A percentile compares a stretch with the other conserved stretches of the same genome.
These are phyloP conservation scores for Talaromyces funiculosus DNA, from an alignment of 2,329 filamentous ascomycete genomes.

Conservation along the genomic window DNA sequence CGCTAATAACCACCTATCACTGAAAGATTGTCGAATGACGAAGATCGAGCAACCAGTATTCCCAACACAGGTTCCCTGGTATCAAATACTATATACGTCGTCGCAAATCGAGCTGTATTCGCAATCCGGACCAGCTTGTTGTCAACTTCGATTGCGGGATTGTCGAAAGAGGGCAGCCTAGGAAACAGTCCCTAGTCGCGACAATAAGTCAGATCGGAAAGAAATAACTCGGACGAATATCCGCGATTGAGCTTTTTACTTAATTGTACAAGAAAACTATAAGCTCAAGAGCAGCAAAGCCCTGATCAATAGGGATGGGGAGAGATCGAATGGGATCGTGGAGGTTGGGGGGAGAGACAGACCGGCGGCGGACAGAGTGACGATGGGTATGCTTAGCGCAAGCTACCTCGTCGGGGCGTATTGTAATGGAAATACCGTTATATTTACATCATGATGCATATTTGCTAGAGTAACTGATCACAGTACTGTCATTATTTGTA, in stretches of 20 bases:
- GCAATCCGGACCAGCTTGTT: not conserved
- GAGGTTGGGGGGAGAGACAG: conserved; percentile 1
- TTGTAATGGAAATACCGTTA: not conserved
- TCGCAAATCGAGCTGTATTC: not conserved
- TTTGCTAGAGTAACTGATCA: not conserved
- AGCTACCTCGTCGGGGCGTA: not conserved
- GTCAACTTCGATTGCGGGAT: not conserved
- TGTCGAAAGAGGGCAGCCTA: not conserved
- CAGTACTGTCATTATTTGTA: not conserved
- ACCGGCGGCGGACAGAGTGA: not conserved
- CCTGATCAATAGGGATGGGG: conserved; percentile 10
- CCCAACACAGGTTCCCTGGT: not conserved
- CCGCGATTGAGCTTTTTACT: not conserved
- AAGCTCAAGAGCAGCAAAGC: conserved; percentile 11
- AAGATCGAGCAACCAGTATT: not conserved
- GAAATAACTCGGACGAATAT: not conserved
- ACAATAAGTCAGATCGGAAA: not conserved
- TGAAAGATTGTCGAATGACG: not conserved
- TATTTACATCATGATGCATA: not conserved
- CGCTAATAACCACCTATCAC: not conserved
- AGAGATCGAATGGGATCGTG: conserved; percentile 1
- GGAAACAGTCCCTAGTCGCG: not conserved
- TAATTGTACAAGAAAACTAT: not conserved
- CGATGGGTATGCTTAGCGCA: conserved; percentile 6
- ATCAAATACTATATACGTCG: not conserved